A percentile compares a stretch with the other conserved stretches of the same genome.
These are phyloP conservation scores for Ceratobasidium sp. DNA, from an alignment of 1,284 basidiomycete species.

Conservation along the genomic window DNA sequence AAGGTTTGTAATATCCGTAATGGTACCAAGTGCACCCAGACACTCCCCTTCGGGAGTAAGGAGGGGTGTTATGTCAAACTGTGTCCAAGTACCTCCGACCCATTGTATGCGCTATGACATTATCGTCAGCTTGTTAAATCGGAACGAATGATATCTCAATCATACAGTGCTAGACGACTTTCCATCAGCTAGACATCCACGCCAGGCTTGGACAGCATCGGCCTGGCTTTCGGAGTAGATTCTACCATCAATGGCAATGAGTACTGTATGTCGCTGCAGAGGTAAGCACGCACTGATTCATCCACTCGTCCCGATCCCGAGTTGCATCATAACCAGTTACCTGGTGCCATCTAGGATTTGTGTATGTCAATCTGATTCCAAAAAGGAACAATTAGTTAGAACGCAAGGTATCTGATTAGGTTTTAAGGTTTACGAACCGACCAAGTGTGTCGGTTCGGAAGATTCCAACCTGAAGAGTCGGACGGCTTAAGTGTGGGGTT, in stretches of 20 bases:
- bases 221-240: constrained; percentile 6
- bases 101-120: constrained; percentile 31
- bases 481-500: neutral
- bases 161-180: constrained; percentile 27
- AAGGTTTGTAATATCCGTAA: constrained; percentile 53
- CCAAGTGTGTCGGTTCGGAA: constrained; percentile 24
- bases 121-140: neutral
- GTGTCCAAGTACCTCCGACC: constrained; percentile 27
- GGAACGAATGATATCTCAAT: neutral
- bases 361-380: neutral
- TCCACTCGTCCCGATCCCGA: constrained; percentile 29
- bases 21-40: constrained; percentile 25
- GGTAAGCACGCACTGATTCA: neutral
- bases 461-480: constrained; percentile 26
- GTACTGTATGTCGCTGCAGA: neutral
- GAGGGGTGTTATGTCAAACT: constrained; percentile 15
- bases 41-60: constrained; percentile 11
- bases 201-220: constrained; percentile 16
- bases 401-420: no score
- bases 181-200: constrained; percentile 14
- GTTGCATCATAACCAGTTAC: constrained; percentile 14
- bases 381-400: neutral
- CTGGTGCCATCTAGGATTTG: constrained; percentile 35
- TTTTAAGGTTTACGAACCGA: neutral
- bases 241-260: neutral